Evolutionary conservation across 2,329 filamentous ascomycete species (phyloP), one percentile per base, ranked within the genome.

Genomic region (Mycogone perniciosa): DNA sequence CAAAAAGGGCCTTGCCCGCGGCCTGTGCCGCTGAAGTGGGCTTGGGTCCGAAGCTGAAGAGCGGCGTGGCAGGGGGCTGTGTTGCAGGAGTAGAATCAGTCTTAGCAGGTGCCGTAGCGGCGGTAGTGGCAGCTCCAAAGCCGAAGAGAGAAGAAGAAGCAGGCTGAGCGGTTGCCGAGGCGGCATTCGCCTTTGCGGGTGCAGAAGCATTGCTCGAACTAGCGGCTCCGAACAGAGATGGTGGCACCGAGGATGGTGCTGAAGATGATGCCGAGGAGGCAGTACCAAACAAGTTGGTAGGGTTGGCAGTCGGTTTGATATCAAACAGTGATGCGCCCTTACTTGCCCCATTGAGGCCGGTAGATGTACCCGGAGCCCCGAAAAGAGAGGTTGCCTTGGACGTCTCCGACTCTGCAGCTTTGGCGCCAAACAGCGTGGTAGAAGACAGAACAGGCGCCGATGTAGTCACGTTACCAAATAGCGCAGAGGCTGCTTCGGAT

Each of bases 391-490:
- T 27, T 7, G 53, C 31, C 38, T 59, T 61, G 7, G 60, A 51
- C 6, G 59, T 48, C 9, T 59, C 59, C 4, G 53, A 45, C 43
- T 65, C 64, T 6, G 60, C 44, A 35, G 65, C 54, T 48, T 68
- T 68, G 2, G 61, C 56, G 7, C 67, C 65, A 37, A 72, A 72
- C 5, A 71, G 57, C 1, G 64, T 63, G 6, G 66, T 59, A 9
- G 63, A 59, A 40, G 48, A 44, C 9, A 43, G 35, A 6, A 56
- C 50, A 42, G 60, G 39, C 6, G 60, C 44, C 35, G 56, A 46
- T 52, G 70, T 71, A 39, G 57, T 63, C 7, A 59, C 57, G 46
- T 57, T 54, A 13, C 71, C 72, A 54, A 76, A 76, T 10, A 74
- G 47, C 10, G 60, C 69, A 11, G 62, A 60, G 2, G 63, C 61